Conservation (phyloP, 805 yeast species). For the Martiniozyma abietophila region DNA sequence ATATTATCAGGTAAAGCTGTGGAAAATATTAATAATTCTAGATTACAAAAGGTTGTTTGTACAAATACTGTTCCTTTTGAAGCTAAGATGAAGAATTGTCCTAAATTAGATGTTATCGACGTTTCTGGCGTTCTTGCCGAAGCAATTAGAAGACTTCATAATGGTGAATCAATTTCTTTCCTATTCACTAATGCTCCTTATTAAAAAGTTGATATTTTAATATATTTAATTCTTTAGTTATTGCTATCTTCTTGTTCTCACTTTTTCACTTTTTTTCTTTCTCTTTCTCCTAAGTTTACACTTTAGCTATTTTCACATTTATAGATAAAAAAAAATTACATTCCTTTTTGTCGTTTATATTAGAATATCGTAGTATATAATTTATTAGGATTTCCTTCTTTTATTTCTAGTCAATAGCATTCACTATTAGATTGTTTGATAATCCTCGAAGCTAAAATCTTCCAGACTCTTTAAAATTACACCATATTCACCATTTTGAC, state of each 20-base stretch:
- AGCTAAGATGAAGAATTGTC: constrained; percentile 47
- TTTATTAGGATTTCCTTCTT: too few species aligned
- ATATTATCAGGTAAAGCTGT: constrained; percentile 69
- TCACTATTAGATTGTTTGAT: constrained; percentile 29
- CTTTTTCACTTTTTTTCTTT: neutral
- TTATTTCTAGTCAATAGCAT: neutral
- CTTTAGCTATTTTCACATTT: neutral
- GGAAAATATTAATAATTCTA: constrained; percentile 58
- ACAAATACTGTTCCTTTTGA: constrained; percentile 76
- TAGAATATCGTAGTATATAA: too few species aligned
- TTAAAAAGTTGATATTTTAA: constrained; percentile 9
- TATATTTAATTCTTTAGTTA: neutral
- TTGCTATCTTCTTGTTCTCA: neutral
- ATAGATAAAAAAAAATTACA: too few species aligned
- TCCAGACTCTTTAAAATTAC: constrained; percentile 42
- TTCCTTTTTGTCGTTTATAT: too few species aligned
- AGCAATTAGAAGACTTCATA: constrained; percentile 75
- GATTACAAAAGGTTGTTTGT: constrained; percentile 61
- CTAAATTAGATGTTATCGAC: constrained; percentile 60
- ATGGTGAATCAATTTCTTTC: constrained; percentile 79
- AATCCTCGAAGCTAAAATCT: constrained; percentile 42
- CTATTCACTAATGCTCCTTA: constrained; percentile 61
- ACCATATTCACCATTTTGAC: constrained; percentile 37
- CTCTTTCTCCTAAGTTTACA: neutral
- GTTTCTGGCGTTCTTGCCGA: constrained; percentile 70